Evolutionary conservation across 83 land plant genomes (phyloP).

Genomic region (Picea engelmannii): DNA sequence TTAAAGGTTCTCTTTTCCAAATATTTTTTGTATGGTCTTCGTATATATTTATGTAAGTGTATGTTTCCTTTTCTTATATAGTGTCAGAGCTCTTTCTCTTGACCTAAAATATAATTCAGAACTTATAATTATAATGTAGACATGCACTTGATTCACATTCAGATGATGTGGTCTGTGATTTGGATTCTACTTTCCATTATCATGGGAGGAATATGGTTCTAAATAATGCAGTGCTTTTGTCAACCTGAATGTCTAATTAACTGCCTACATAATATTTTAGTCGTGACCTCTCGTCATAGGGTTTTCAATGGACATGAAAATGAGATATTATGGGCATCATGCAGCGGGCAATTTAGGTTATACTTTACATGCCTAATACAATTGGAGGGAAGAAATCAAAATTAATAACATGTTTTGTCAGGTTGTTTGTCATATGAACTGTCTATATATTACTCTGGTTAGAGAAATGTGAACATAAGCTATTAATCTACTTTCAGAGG

Average conservation of each 20-base stretch:
- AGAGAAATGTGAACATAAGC: neutral
- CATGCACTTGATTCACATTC: no score
- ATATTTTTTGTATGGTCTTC: slow-evolving; percentile 60
- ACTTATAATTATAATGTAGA: no score
- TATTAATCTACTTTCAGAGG: neutral
- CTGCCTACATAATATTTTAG: neutral
- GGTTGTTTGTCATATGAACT: neutral
- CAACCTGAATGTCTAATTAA: neutral
- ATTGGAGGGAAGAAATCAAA: no score
- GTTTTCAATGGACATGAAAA: neutral
- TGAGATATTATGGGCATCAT: neutral
- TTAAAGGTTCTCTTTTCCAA: no score
- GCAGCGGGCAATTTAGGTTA: neutral
- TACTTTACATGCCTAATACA: no score
- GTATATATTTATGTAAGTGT: neutral
- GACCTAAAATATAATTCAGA: no score
- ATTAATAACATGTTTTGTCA: no score
- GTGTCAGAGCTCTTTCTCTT: no score
- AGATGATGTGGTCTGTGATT: no score
- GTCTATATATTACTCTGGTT: neutral
- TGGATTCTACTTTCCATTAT: neutral
- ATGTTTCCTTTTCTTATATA: neutral
- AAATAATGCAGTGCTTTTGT: neutral
- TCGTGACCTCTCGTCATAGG: neutral
- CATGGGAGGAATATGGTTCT: neutral